phyloP scores from a whole-genome alignment of 495 filamentous ascomycete genomes.

The Choiromyces venosus region DNA sequence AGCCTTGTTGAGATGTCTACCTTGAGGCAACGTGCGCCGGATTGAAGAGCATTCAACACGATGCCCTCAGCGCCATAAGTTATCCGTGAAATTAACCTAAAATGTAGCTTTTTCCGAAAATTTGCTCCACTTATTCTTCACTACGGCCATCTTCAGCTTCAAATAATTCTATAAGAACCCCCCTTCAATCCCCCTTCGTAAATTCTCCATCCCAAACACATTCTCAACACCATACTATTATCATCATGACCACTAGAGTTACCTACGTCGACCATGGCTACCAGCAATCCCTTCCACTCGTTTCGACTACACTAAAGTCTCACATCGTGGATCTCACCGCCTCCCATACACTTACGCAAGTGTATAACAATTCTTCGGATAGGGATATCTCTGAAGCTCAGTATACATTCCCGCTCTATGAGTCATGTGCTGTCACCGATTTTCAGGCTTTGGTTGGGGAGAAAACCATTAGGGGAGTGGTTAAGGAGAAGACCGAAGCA shows the following conservation, averaged over 20 bases:
- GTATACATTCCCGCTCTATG: conserved; percentile 65
- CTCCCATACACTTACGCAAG: conserved; percentile 53
- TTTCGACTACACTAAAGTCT: neutral
- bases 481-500: conserved; percentile 59
- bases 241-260: neutral
- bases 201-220: neutral
- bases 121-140: neutral
- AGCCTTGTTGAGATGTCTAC: neutral
- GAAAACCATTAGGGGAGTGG: conserved; percentile 51
- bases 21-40: neutral
- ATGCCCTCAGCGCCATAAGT: neutral
- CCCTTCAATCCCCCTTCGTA: neutral
- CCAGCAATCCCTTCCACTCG: neutral
- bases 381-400: conserved; percentile 48
- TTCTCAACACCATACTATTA: neutral
- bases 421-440: conserved; percentile 59
- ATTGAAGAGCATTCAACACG: neutral
- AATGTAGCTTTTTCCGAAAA: neutral
- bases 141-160: neutral
- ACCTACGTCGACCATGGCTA: neutral
- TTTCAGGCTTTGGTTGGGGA: conserved; percentile 55
- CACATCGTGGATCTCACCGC: conserved; percentile 30
- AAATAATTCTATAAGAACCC: neutral
- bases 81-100: neutral
- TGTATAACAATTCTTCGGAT: conserved; percentile 51